A percentile compares a stretch with the other conserved stretches of the same genome.
Evolutionary conservation across 2,329 filamentous ascomycete genomes (phyloP).

Genomic region (Phialophora tarda): DNA sequence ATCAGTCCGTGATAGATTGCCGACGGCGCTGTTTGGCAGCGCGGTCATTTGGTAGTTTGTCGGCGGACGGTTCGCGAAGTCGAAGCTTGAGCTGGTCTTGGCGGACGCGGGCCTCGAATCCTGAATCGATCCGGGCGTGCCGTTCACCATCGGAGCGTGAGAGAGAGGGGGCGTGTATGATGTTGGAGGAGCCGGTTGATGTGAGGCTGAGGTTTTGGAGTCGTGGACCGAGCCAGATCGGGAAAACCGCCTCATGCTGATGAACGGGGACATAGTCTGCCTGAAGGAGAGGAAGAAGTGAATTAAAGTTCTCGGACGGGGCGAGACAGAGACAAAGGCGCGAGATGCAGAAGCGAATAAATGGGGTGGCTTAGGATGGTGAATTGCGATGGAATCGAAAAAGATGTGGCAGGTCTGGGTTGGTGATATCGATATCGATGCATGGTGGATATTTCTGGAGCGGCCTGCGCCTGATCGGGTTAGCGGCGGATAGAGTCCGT

Average conservation of each 20-base stretch:
- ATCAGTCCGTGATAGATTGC: conserved; percentile 38
- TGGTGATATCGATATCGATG: not conserved
- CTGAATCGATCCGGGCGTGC: conserved; percentile 20
- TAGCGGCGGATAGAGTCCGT: not conserved
- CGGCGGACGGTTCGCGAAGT: conserved; percentile 37
- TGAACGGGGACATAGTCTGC: conserved; percentile 31
- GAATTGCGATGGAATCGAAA: not conserved
- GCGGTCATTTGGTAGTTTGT: conserved; percentile 29
- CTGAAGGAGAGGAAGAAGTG: conserved; percentile 17
- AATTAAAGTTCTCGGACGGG: not conserved
- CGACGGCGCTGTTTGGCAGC: conserved; percentile 28
- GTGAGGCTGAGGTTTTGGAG: conserved; percentile 18
- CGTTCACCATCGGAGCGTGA: conserved; percentile 34
- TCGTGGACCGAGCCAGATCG: conserved; percentile 32
- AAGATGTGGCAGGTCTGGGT: not conserved
- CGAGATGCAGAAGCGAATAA: conserved; percentile 15
- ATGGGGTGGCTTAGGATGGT: conserved; percentile 19
- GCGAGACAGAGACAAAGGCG: conserved; percentile 1
- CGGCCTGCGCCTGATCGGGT: not conserved
- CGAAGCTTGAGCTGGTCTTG: conserved; percentile 36
- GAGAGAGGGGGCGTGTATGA: conserved; percentile 36
- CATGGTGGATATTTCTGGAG: not conserved
- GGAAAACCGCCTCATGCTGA: conserved; percentile 36
- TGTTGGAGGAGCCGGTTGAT: conserved; percentile 25
- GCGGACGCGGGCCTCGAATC: conserved; percentile 35